Evolutionary conservation across 495 filamentous ascomycete genomes (phyloP), one percentile per base, ranked within the genome.

Genomic region (Parathielavia appendiculata): DNA sequence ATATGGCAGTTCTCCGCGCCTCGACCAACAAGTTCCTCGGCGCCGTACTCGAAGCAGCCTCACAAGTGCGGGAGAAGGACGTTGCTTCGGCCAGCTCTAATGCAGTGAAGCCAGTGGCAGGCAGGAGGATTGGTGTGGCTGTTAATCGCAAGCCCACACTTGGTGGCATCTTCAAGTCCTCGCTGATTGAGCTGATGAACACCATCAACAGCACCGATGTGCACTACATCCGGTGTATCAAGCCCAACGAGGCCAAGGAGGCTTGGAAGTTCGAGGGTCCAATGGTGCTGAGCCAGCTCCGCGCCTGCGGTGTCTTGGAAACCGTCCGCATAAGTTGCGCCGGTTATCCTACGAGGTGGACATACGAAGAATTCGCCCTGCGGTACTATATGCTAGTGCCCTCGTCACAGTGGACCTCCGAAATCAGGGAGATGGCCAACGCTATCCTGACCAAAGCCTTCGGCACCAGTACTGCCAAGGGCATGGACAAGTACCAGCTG

Each of bases 181-280:
- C 93, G 14, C 79, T 98, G 66, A 97, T 99, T 64, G 95, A 99
- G 69, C 81, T 99, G 49, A 99, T 99, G 93, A 76, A 83, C 66
- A 99, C 95, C 0, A 99, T 99, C 69, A 95, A 95, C 66, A 91
- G 85, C 57, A 99, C 93, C 10, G 92, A 99, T 64, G 93, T 99
- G 39, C 93, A 99, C 73, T 99, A 99, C 72, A 99, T 99, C 65
- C 89, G 93, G 58, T 99, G 93, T 72, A 99, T 99, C 76, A 99
- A 99, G 73, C 93, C 93, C 3, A 99, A 99, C 68, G 93, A 99
- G 74, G 89, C 86, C 58, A 99, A 99, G 73, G 89, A 86, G 60
- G 80, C 95, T 3, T 99, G 93, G 93, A 95, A 95, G 60, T 99
- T 97, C 60, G 95, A 99, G 72, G 93, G 93, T 0, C 93, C 93